A percentile compares a stretch with the other conserved stretches of the same genome.
These are phyloP conservation scores for Pisolithus orientalis DNA, from an alignment of 768 basidiomycete genomes.

Conservation along the genomic window DNA sequence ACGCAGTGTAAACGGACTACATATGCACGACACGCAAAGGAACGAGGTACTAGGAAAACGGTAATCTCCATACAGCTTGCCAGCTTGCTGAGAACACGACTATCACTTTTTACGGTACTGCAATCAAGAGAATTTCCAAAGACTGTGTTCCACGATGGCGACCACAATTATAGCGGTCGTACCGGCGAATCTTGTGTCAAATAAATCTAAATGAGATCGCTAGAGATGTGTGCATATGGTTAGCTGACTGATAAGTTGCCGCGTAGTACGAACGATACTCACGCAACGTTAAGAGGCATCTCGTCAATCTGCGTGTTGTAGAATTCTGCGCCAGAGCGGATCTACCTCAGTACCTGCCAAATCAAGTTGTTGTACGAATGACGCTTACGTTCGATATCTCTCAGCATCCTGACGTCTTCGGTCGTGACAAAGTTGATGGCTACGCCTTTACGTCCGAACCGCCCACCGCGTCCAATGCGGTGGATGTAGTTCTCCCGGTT, in stretches of 20 bases:
- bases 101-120: conserved; percentile 16
- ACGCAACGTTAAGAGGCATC: conserved; percentile 96
- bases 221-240: conserved; percentile 19
- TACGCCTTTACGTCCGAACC: conserved; percentile 95
- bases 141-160: not conserved
- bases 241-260: no score
- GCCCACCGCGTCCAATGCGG: conserved; percentile 94
- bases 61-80: conserved; percentile 5
- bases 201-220: conserved; percentile 71
- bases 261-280: conserved; percentile 25
- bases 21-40: not conserved
- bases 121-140: conserved; percentile 9
- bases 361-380: not conserved
- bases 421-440: conserved; percentile 96
- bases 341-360: conserved; percentile 8
- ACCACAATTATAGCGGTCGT: no score
- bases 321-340: conserved; percentile 46
- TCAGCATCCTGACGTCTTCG: conserved; percentile 86
- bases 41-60: conserved; percentile 7
- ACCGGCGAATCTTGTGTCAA: conserved; percentile 4
- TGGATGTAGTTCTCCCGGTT: conserved; percentile 99
- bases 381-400: conserved; percentile 91
- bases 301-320: conserved; percentile 96
- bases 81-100: conserved; percentile 1
- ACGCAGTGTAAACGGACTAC: no score